Evolutionary conservation across 139 green algal species (phyloP).

Genomic region (Chlorella sp.): DNA sequence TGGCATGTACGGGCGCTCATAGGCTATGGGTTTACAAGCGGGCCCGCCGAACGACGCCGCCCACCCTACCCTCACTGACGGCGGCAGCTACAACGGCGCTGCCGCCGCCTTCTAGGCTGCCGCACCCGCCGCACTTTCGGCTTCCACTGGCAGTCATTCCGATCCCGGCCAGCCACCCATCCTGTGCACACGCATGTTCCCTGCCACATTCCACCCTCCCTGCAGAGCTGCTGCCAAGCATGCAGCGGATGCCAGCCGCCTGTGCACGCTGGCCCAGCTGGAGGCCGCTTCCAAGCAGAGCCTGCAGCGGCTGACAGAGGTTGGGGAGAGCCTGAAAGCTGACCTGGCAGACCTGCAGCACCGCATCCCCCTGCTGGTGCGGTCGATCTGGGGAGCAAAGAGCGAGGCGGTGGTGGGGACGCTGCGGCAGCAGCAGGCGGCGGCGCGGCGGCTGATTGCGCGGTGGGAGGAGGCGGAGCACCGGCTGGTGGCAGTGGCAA

Average conservation of each 20-base stretch:
- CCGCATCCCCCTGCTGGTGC: constrained; percentile 33
- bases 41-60: background rate
- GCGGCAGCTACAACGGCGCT: background rate
- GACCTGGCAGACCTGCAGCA: constrained; percentile 29
- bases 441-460: constrained; percentile 2
- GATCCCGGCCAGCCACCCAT: background rate
- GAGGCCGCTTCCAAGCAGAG: constrained; percentile 6
- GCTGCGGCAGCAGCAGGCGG: constrained; percentile 19
- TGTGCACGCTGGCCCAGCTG: constrained; percentile 48
- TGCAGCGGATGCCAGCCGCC: background rate
- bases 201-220: background rate
- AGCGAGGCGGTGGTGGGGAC: constrained; percentile 24
- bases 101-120: background rate
- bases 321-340: background rate
- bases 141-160: background rate
- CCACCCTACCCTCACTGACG: background rate
- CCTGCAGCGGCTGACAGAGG: background rate
- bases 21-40: background rate
- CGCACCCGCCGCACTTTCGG: background rate
- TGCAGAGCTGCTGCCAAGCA: background rate
- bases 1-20: no score
- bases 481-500: constrained; percentile 48
- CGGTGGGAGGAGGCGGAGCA: constrained; percentile 45
- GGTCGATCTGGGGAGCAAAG: constrained; percentile 42
- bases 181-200: background rate